phyloP scores from a whole-genome alignment of 331 rosid genomes.

The Cydonia oblonga region DNA sequence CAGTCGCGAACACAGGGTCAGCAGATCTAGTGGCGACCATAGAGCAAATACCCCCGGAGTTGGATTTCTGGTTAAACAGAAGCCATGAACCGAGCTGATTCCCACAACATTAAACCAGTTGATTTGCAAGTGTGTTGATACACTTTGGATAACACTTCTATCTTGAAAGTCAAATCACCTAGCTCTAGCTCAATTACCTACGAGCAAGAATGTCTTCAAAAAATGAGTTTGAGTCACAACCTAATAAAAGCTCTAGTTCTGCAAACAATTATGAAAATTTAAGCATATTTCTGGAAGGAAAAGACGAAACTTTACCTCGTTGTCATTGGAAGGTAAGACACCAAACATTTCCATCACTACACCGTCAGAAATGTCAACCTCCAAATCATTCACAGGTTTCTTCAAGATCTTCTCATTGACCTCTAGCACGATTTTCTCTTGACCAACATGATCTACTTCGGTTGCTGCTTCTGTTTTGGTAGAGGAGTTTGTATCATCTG shows the following conservation, averaged over 20 bases:
- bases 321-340: constrained; percentile 35
- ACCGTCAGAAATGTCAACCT: constrained; percentile 60
- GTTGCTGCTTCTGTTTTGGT: constrained; percentile 17
- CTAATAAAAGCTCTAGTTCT: not conserved
- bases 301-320: constrained; percentile 29
- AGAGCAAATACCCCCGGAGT: constrained; percentile 69
- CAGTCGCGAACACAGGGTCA: constrained; percentile 61
- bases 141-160: constrained; percentile 51
- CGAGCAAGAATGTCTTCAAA: not conserved
- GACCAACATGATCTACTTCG: constrained; percentile 12
- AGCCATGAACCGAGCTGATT: constrained; percentile 86
- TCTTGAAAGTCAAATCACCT: constrained; percentile 52
- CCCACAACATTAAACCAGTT: constrained; percentile 92
- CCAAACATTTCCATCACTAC: constrained; percentile 66
- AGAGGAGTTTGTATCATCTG: constrained; percentile 31
- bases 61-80: constrained; percentile 66
- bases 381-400: constrained; percentile 24
- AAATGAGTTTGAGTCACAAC: not conserved
- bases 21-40: constrained; percentile 57
- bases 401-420: constrained; percentile 18
- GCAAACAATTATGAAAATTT: not conserved
- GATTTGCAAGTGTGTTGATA: constrained; percentile 85
- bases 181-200: constrained; percentile 47
- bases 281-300: not conserved
- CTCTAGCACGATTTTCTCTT: constrained; percentile 6